phyloP scores from a whole-genome alignment of 306 rosid species.

The Dryas alaskensis region DNA sequence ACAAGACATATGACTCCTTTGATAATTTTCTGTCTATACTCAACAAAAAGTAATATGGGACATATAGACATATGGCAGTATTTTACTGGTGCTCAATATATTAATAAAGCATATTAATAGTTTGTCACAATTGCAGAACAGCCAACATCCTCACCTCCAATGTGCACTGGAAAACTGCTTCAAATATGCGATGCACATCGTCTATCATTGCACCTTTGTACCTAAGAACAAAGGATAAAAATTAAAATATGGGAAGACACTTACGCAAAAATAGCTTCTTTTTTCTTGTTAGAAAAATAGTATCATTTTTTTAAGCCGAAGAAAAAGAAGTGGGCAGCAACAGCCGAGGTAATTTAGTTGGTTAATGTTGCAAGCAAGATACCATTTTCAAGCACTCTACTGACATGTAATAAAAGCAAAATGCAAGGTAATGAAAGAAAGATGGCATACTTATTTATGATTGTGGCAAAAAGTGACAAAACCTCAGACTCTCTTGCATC shows the following conservation, averaged over 20 bases:
- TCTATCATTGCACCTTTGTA: slow-evolving; percentile 88
- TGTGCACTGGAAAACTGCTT: slow-evolving; percentile 98
- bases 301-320: not conserved
- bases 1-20: too few relatives aligned
- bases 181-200: slow-evolving; percentile 94
- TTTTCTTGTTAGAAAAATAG: not conserved
- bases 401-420: not conserved
- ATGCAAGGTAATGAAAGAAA: slow-evolving; percentile 11
- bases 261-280: not conserved
- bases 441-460: slow-evolving; percentile 71
- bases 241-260: not conserved
- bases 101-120: not conserved
- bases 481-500: slow-evolving; percentile 99
- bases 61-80: not conserved
- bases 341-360: not conserved
- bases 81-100: not conserved
- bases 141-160: slow-evolving; percentile 60
- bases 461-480: slow-evolving; percentile 94
- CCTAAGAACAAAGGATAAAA: slow-evolving; percentile 36
- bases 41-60: too few relatives aligned
- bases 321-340: not conserved
- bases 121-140: not conserved
- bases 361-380: not conserved
- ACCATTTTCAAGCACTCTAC: not conserved
- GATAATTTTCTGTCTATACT: too few relatives aligned